Percentiles rank a stretch among this genome's conserved stretches.
phyloP scores from a whole-genome alignment of 768 basidiomycete species.

The Cytidiella melzeri region DNA sequence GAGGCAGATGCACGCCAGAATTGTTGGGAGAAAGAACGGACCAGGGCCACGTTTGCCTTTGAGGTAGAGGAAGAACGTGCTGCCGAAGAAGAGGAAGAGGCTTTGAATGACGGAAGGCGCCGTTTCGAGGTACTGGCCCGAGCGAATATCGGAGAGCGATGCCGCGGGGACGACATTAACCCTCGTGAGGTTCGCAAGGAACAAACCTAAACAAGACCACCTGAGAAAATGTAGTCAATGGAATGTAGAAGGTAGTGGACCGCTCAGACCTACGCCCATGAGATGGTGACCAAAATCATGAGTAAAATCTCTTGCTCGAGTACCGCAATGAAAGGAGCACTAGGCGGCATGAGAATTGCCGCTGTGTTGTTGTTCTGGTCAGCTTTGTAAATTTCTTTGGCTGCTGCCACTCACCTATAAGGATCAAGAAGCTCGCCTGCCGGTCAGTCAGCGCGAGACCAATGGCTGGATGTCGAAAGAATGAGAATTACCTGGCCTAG shows the following conservation, averaged over 20 bases:
- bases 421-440: slow-evolving; percentile 59
- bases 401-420: slow-evolving; percentile 41
- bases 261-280: slow-evolving; percentile 56
- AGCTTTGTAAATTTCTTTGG: neutral
- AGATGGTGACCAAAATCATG: slow-evolving; percentile 38
- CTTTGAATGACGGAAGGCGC: slow-evolving; percentile 53
- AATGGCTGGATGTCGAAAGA: neutral
- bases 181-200: slow-evolving; percentile 53
- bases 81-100: slow-evolving; percentile 60
- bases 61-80: slow-evolving; percentile 49
- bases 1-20: slow-evolving; percentile 56
- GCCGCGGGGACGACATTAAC: slow-evolving; percentile 34
- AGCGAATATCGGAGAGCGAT: slow-evolving; percentile 32
- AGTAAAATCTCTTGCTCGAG: slow-evolving; percentile 60
- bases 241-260: neutral
- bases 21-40: slow-evolving; percentile 48
- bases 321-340: slow-evolving; percentile 61
- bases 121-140: slow-evolving; percentile 53
- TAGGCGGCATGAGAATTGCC: slow-evolving; percentile 59
- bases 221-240: slow-evolving; percentile 26
- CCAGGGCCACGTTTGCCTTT: slow-evolving; percentile 57
- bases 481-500: slow-evolving; percentile 50
- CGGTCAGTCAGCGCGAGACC: neutral
- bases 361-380: slow-evolving; percentile 30
- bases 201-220: slow-evolving; percentile 63